Evolutionary conservation across 2,329 filamentous ascomycete genomes (phyloP), one percentile per base, ranked within the genome.

Genomic region (Monilinia vaccinii-corymbosi): DNA sequence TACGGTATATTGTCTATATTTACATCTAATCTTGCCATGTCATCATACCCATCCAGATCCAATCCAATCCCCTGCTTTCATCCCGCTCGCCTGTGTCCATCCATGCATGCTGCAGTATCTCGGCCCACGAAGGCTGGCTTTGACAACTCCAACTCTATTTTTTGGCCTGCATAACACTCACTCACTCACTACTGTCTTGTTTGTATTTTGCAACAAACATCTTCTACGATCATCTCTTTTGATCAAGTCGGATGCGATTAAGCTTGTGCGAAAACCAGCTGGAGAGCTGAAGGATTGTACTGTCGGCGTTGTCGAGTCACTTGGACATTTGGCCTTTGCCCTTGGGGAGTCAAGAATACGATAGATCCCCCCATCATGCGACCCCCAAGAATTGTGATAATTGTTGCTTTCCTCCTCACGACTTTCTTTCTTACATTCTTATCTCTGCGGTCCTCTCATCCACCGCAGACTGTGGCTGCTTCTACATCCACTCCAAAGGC

Each of bases 371-470:
- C 52, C 64, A 71, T 64, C 66, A 73, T 73, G 71, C 69, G 71
- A 66, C 66, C 69, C 58, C 71, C 70, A 61, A 67, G 70, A 64
- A 61, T 72, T 32, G 64, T 72, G 51, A 68, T 72, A 58, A 65
- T 66, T 23, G 66, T 62, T 47, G 66, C 65, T 53, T 72, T 72
- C 57, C 65, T 70, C 49, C 34, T 69, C 52, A 66, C 70, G 25
- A 64, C 66, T 13, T 60, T 70, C 28, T 66, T 71, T 58, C 61
- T 72, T 49, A 69, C 70, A 23, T 64, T 70, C 45, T 53, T 73
- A 28, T 71, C 68, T 44, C 52, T 71, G 13, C 65, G 66, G 51
- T 67, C 69, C 32, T 68, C 70, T n/a, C 63, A 67, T 53, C 45
- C 62, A 16, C 63, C 66, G 18, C 61, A 65, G 10, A 62, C 60